phyloP scores from a whole-genome alignment of 2,329 filamentous ascomycete species.

The Helicocarpus griseus region DNA sequence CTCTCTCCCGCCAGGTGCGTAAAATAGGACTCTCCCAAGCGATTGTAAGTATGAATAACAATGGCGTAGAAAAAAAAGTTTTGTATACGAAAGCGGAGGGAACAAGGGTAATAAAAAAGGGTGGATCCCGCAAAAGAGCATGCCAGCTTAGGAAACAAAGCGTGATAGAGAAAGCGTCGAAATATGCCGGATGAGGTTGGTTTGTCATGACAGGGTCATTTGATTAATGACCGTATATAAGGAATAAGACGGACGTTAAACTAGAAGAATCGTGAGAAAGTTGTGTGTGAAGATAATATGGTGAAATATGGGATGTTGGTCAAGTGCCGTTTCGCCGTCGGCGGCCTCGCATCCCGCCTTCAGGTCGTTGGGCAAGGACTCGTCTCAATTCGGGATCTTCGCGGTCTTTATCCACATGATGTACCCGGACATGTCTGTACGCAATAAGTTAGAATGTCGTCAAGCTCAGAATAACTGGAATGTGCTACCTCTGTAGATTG shows the following conservation, averaged over 20 bases:
- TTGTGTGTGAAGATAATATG: neutral
- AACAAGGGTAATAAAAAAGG: neutral
- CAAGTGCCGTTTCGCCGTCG: slow-evolving; percentile 47
- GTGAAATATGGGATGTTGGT: neutral
- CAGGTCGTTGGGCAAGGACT: slow-evolving; percentile 74
- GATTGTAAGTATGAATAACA: slow-evolving; percentile 2
- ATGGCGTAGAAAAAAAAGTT: neutral
- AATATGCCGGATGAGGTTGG: neutral
- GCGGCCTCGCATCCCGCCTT: slow-evolving; percentile 72
- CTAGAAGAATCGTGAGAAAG: neutral
- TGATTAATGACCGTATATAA: neutral
- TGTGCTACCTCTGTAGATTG: slow-evolving; percentile 82
- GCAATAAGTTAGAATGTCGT: neutral
- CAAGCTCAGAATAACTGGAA: too few species aligned
- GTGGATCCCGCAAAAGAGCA: too few species aligned
- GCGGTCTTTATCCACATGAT: slow-evolving; percentile 82
- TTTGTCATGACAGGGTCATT: neutral
- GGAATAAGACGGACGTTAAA: too few species aligned
- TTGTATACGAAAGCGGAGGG: neutral
- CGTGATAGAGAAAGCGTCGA: neutral
- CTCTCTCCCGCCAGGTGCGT: neutral
- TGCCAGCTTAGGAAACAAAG: neutral
- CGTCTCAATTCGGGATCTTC: slow-evolving; percentile 73
- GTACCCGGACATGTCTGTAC: slow-evolving; percentile 76
- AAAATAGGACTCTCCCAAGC: neutral